Conservation (phyloP, 441 rosid species). For the Eutrema salsugineum region DNA sequence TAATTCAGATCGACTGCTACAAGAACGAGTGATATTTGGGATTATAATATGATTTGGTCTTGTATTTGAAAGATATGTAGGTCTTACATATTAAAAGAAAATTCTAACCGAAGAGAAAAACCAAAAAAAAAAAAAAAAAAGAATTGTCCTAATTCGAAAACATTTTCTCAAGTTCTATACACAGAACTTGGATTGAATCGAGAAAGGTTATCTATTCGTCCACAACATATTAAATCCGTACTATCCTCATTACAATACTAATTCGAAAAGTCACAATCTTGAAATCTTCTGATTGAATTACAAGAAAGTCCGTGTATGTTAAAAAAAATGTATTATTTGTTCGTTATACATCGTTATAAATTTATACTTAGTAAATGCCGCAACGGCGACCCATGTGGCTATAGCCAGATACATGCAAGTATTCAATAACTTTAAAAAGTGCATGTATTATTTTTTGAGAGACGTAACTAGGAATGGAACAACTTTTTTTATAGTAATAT, state of each 20-base stretch:
- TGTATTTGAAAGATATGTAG: too few species aligned
- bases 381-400: slow-evolving; percentile 28
- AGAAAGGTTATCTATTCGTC: neutral
- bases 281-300: neutral
- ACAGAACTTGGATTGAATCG: neutral
- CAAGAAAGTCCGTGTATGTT: neutral
- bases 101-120: neutral
- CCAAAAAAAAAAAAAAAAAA: neutral
- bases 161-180: neutral
- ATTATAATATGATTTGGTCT: too few species aligned
- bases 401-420: slow-evolving; percentile 13
- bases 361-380: slow-evolving; percentile 17
- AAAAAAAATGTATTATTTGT: neutral
- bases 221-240: neutral
- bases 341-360: slow-evolving; percentile 10
- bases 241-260: neutral
- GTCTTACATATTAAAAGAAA: neutral
- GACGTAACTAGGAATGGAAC: slow-evolving; percentile 9
- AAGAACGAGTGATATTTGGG: too few species aligned
- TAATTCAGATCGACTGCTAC: too few species aligned
- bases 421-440: slow-evolving; percentile 10
- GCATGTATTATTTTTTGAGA: neutral
- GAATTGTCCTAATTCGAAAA: neutral
- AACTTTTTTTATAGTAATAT: neutral
- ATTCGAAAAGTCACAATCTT: neutral